A percentile compares a stretch with the other conserved stretches of the same genome.
These are phyloP conservation scores for Colletotrichum phormii DNA, from an alignment of 2,329 filamentous ascomycete genomes.

Conservation along the genomic window DNA sequence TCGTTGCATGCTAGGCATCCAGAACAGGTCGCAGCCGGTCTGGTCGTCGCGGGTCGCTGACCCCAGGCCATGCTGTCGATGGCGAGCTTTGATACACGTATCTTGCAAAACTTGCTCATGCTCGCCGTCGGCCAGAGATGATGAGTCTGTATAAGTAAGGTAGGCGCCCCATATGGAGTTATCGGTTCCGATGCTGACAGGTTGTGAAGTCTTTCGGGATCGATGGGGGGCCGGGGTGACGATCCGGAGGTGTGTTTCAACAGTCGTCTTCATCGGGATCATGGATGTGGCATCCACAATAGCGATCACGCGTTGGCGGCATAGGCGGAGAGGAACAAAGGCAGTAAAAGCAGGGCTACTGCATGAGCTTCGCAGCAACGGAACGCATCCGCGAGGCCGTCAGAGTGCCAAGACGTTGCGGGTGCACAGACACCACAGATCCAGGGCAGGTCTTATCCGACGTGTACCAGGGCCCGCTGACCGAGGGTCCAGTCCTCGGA, in stretches of 20 bases:
- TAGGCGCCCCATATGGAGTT: neutral
- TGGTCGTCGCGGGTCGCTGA: neutral
- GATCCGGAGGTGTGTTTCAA: neutral
- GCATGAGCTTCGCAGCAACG: constrained; percentile 17
- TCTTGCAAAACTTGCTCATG: neutral
- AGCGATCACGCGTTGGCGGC: neutral
- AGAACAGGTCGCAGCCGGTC: neutral
- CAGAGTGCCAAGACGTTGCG: constrained; percentile 7
- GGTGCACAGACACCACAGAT: neutral
- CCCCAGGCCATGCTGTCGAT: neutral
- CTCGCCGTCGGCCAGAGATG: neutral
- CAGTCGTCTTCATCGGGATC: neutral
- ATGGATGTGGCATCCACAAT: neutral
- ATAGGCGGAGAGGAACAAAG: neutral
- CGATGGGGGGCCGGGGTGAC: neutral
- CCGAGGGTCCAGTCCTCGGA: neutral
- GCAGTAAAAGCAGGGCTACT: constrained; percentile 5
- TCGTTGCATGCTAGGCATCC: neutral
- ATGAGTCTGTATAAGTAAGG: neutral
- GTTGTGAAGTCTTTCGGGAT: neutral
- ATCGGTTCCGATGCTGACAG: neutral
- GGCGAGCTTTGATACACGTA: neutral
- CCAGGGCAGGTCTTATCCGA: neutral
- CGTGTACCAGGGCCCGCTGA: neutral
- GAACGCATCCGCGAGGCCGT: constrained; percentile 13